These are phyloP conservation scores for Haplosporangium sp. DNA, from an alignment of 371 early-diverging fungal genomes.

Conservation along the genomic window DNA sequence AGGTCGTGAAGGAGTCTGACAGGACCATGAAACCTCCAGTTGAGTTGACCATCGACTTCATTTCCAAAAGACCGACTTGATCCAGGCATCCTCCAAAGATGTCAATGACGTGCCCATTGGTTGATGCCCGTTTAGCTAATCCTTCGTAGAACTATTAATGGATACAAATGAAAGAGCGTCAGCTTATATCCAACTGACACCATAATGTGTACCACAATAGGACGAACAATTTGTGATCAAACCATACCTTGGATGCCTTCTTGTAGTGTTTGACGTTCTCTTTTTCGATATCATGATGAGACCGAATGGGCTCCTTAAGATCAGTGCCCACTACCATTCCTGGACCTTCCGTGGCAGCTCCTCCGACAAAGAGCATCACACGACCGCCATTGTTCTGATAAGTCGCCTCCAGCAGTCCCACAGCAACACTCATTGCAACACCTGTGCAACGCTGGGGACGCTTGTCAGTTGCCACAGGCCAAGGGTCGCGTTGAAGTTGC, in stretches of 20 bases:
- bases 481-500: conserved; percentile 98
- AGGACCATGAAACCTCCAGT: conserved; percentile 98
- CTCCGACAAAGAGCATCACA: conserved; percentile 97
- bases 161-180: background rate
- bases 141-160: conserved; percentile 87
- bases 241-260: conserved; percentile 81
- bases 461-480: conserved; percentile 96
- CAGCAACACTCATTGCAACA: conserved; percentile 96
- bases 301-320: conserved; percentile 95
- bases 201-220: background rate
- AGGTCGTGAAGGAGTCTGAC: conserved; percentile 95
- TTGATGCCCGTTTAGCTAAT: conserved; percentile 89
- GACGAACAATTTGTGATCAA: background rate
- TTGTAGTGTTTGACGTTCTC: conserved; percentile 93
- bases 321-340: conserved; percentile 96
- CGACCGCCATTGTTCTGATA: conserved; percentile 96
- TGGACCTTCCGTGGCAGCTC: conserved; percentile 98
- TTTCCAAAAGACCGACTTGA: conserved; percentile 97
- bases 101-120: conserved; percentile 88
- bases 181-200: background rate
- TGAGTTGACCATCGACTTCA: conserved; percentile 92
- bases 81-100: conserved; percentile 95
- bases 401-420: conserved; percentile 92
- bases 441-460: conserved; percentile 98
- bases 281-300: conserved; percentile 98